These are phyloP conservation scores for Anastatica hierochuntica DNA, from an alignment of 345 rosid species.

Conservation along the genomic window DNA sequence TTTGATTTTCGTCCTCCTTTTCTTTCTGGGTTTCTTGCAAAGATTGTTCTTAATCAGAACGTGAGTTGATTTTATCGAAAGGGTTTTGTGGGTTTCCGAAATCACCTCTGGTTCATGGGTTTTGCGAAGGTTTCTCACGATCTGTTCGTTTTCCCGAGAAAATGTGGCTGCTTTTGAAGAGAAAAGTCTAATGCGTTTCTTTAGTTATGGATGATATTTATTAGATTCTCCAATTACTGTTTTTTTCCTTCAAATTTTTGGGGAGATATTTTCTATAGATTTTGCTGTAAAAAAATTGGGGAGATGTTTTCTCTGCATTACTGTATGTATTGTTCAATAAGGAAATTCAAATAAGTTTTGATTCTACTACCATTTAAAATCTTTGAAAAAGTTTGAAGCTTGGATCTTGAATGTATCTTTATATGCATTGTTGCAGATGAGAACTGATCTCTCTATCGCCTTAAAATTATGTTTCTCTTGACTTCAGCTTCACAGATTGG, in stretches of 20 bases:
- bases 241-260: neutral
- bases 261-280: conserved; percentile 8
- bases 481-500: conserved; percentile 18
- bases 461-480: too few relatives aligned
- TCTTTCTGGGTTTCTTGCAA: neutral
- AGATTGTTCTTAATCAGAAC: neutral
- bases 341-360: conserved; percentile 23
- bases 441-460: too few relatives aligned
- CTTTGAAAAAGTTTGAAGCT: conserved; percentile 12
- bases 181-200: too few relatives aligned
- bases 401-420: conserved; percentile 3
- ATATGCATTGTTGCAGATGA: neutral
- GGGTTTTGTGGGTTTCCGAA: conserved; percentile 14
- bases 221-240: conserved; percentile 13
- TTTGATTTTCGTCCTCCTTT: neutral
- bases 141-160: too few relatives aligned
- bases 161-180: too few relatives aligned
- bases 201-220: neutral
- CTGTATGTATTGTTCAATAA: conserved; percentile 6
- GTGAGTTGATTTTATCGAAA: neutral
- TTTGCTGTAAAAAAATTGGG: neutral
- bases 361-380: conserved; percentile 15
- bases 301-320: conserved; percentile 1
- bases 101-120: neutral
- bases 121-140: too few relatives aligned